Evolutionary conservation across 1,139 yeast species (phyloP), one percentile per base, ranked within the genome.

Genomic region (Taphrina sp.): DNA sequence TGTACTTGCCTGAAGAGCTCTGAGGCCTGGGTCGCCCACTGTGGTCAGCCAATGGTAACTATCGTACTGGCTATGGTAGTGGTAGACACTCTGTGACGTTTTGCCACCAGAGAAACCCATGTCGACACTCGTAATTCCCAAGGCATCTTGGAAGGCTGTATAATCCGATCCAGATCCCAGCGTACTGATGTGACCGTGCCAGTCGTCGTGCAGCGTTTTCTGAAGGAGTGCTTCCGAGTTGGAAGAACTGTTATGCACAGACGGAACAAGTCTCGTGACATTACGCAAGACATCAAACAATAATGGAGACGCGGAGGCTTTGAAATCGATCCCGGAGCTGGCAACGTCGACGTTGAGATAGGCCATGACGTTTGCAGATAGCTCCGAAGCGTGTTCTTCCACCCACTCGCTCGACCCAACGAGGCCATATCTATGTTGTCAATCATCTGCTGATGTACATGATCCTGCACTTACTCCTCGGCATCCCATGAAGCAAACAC

Each of bases 371-470:
- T 78, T 72, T 42, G 70, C 69, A 59, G 75, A 73, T 55, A 80
- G 66, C 49, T 63, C 64, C 39, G 70, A 65, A 3, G 74, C 70
- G 59, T 76, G 71, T 58, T 77, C 80, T 65, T 82, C 87, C 26
- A 83, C 87, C 74, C 76, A 81, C 59, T 81, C 87, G 3, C 87
- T 83, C 1, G 85, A 79, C 0, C 89, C 88, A 14, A 83, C 64
- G 24, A 83, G 68, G 0, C 81, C 87, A 61, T 80, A 80, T n/a
- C n/a, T n/a, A n/a, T n/a, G n/a, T n/a, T n/a, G n/a, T n/a, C n/a
- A n/a, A n/a, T n/a, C n/a, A n/a, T n/a, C n/a, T n/a, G n/a, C n/a
- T n/a, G n/a, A n/a, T n/a, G n/a, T n/a, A n/a, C n/a, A n/a, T n/a
- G n/a, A n/a, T n/a, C n/a, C n/a, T n/a, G n/a, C n/a, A n/a, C n/a